Evolutionary conservation across 73 alveolate genomes (phyloP), one percentile per base, ranked within the genome.

Genomic region (Paramecium octaurelia): DNA sequence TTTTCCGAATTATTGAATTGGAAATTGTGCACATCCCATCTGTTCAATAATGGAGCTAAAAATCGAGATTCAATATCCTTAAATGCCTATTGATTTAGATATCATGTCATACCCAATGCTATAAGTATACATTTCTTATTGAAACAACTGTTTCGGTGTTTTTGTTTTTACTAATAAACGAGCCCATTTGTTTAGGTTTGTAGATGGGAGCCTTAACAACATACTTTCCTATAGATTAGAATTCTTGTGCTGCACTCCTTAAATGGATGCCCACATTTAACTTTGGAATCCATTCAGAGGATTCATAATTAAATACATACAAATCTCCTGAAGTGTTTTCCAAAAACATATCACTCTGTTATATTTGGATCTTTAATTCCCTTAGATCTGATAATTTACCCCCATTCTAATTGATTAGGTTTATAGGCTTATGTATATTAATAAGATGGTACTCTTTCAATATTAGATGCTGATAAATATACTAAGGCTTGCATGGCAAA

Each of bases 211-310:
- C 91, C 48, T 80, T 80, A 18, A 80, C 91, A 29, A 80, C 57
- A 44, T 80, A 89, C 29, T 71, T 89, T 12, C 94, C 94, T 11
- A 89, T 77, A 0, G 94, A 89, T 89, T 89, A 58, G 31, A 89
- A 89, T 43, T 89, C 94, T 71, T 89, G 31, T 14, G 94, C 94
- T 70, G 94, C 86, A 46, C 94, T 89, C 50, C 94, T 89, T 24
- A 96, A 94, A 92, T 98, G 99, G 57, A 98, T 75, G n/a, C 99
- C 99, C 20, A 95, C 96, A 94, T 98, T 98, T 84, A 97, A 97
- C 48, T 92, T 77, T 5, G 99, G 99, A 21, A 94, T 94, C 99
- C 99, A 98, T 80, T 92, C 94, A 31, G 96, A 93, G 21, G 92
- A 94, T 50, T 93, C 97, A 57, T 92, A 85, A 48, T 94, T 90